phyloP scores from a whole-genome alignment of 1,139 yeast genomes.

The Kodamaea derodonti region DNA sequence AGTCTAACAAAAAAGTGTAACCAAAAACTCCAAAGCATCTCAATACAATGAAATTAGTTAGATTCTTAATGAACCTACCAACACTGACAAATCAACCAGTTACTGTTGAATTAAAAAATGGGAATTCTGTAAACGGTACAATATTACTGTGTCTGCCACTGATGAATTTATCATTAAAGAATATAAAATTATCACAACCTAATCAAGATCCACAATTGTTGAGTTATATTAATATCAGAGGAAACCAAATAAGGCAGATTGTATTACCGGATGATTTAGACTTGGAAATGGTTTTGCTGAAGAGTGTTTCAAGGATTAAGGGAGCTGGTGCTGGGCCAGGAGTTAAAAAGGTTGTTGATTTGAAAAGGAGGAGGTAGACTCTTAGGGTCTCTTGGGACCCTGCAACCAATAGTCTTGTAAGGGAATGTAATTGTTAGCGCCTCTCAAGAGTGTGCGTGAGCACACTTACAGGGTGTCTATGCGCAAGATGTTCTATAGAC shows the following conservation, averaged over 20 bases:
- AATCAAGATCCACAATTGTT: conserved; percentile 70
- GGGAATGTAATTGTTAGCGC: too few species aligned
- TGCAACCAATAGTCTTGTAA: too few species aligned
- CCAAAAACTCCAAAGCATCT: too few species aligned
- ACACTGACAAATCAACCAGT: conserved; percentile 72
- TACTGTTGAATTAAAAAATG: conserved; percentile 89
- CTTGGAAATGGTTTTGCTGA: conserved; percentile 65
- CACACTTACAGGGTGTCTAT: too few species aligned
- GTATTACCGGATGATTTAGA: conserved; percentile 86
- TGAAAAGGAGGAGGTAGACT: conserved; percentile 18
- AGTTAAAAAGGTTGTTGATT: conserved; percentile 16
- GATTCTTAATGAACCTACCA: conserved; percentile 79
- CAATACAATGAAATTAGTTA: conserved; percentile 47
- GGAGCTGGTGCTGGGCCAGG: conserved; percentile 45
- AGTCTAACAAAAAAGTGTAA: too few species aligned
- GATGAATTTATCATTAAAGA: conserved; percentile 86
- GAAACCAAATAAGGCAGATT: conserved; percentile 83
- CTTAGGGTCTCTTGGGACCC: too few species aligned
- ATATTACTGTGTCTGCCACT: conserved; percentile 81
- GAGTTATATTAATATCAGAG: conserved; percentile 82
- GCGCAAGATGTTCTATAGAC: too few species aligned
- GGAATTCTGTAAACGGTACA: conserved; percentile 47
- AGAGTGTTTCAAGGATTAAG: conserved; percentile 34
- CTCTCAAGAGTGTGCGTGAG: too few species aligned
- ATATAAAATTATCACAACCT: conserved; percentile 71